These are phyloP conservation scores for Emericellopsis atlantica DNA, from an alignment of 2,329 filamentous ascomycete genomes.

Conservation along the genomic window DNA sequence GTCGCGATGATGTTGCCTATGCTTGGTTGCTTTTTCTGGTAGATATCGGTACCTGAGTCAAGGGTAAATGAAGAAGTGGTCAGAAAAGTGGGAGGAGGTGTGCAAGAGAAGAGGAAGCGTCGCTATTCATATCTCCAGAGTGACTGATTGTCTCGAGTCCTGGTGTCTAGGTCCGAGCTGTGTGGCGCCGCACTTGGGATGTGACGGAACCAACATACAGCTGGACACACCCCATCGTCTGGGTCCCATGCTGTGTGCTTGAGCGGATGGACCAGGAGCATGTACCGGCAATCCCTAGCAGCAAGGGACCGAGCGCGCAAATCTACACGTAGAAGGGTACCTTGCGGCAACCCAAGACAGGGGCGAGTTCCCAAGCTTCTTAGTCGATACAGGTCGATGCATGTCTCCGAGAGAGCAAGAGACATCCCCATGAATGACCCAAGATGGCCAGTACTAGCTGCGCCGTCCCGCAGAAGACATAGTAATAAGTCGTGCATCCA, in stretches of 20 bases:
- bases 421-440: background rate
- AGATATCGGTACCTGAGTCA: background rate
- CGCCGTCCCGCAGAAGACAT: background rate
- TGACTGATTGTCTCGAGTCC: too few relatives aligned
- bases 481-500: background rate
- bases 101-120: background rate
- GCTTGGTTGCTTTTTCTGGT: background rate
- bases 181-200: too few relatives aligned
- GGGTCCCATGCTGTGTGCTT: too few relatives aligned
- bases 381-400: slow-evolving; percentile 1
- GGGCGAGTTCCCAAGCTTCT: background rate
- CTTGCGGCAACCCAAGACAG: slow-evolving; percentile 4
- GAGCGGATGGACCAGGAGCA: too few relatives aligned
- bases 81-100: background rate
- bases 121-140: slow-evolving; percentile 1
- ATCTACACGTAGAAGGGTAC: slow-evolving; percentile 5
- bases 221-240: too few relatives aligned
- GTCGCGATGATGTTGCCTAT: background rate
- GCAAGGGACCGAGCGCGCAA: background rate
- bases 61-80: background rate
- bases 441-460: too few relatives aligned
- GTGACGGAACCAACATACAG: too few relatives aligned
- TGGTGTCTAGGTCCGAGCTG: too few relatives aligned
- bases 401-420: background rate
- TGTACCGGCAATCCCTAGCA: too few relatives aligned